These are phyloP conservation scores for Ramaria sp. DNA, from an alignment of 768 basidiomycete genomes.

Conservation along the genomic window DNA sequence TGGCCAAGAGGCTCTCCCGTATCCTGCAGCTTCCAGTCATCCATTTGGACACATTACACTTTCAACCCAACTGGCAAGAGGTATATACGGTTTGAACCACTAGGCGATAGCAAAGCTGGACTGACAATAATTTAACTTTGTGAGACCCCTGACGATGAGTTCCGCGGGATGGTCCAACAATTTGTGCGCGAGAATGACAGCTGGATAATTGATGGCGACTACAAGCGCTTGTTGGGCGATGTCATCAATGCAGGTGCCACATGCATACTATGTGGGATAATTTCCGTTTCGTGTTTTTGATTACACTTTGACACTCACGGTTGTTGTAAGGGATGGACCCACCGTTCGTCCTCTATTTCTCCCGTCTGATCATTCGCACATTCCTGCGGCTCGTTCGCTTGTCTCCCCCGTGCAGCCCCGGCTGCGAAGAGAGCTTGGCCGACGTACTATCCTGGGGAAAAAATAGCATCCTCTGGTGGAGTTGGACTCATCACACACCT, in stretches of 20 bases:
- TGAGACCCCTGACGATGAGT: not conserved
- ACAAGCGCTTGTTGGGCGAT: not conserved
- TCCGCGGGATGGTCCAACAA: not conserved
- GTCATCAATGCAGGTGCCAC: not conserved
- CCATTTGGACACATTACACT: constrained; percentile 1
- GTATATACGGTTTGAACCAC: not conserved
- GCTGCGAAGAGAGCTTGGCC: constrained; percentile 32
- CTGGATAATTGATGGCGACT: constrained; percentile 8
- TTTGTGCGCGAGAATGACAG: constrained; percentile 1
- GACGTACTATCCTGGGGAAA: constrained; percentile 32
- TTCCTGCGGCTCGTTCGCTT: constrained; percentile 32
- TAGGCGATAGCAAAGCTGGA: not conserved
- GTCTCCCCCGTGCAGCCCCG: constrained; percentile 32
- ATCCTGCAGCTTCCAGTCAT: not conserved
- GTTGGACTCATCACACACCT: constrained; percentile 30
- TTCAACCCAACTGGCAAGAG: constrained; percentile 4
- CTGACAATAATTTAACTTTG: not conserved
- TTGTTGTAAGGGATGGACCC: constrained; percentile 52
- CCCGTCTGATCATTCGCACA: constrained; percentile 44
- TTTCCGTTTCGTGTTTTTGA: not conserved
- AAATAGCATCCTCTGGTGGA: constrained; percentile 44
- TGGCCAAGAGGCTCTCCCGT: not conserved
- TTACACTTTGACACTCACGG: not conserved
- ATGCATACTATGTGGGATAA: not conserved
- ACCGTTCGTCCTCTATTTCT: constrained; percentile 48